These are phyloP conservation scores for Fusarium aywerte DNA, from an alignment of 2,329 filamentous ascomycete genomes.

Conservation along the genomic window DNA sequence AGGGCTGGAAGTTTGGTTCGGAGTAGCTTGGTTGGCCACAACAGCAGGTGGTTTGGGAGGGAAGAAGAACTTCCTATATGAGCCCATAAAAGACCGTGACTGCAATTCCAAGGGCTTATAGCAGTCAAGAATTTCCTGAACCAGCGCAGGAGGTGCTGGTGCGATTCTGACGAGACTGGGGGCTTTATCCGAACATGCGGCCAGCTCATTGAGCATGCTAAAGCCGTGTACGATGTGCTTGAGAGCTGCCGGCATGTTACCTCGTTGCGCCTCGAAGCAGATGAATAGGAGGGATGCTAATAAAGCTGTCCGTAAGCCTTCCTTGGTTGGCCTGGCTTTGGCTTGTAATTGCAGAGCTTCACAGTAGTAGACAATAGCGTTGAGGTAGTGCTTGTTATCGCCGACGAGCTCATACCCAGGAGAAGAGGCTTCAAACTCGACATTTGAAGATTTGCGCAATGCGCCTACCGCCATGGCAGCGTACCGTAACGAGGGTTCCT, in stretches of 20 bases:
- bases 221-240: conserved; percentile 56
- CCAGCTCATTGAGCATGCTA: conserved; percentile 54
- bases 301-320: conserved; percentile 54
- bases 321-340: conserved; percentile 50
- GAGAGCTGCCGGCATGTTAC: conserved; percentile 54
- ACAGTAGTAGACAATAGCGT: conserved; percentile 55
- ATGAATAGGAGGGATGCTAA: conserved; percentile 55
- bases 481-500: conserved; percentile 53
- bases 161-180: conserved; percentile 53
- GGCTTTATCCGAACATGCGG: conserved; percentile 51
- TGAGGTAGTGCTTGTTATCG: conserved; percentile 54
- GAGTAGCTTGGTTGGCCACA: conserved; percentile 6
- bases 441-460: conserved; percentile 50
- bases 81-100: conserved; percentile 54
- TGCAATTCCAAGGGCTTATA: conserved; percentile 54
- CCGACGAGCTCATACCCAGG: conserved; percentile 33
- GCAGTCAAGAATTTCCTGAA: conserved; percentile 54
- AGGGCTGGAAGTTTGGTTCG: conserved; percentile 16
- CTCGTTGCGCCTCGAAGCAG: conserved; percentile 55
- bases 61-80: conserved; percentile 52
- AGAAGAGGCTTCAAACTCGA: conserved; percentile 36
- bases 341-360: conserved; percentile 55
- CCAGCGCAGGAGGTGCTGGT: conserved; percentile 51
- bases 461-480: conserved; percentile 57
- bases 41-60: conserved; percentile 34